phyloP scores from a whole-genome alignment of 352 stramenopile genomes.

The Phytopythium helicoides region DNA sequence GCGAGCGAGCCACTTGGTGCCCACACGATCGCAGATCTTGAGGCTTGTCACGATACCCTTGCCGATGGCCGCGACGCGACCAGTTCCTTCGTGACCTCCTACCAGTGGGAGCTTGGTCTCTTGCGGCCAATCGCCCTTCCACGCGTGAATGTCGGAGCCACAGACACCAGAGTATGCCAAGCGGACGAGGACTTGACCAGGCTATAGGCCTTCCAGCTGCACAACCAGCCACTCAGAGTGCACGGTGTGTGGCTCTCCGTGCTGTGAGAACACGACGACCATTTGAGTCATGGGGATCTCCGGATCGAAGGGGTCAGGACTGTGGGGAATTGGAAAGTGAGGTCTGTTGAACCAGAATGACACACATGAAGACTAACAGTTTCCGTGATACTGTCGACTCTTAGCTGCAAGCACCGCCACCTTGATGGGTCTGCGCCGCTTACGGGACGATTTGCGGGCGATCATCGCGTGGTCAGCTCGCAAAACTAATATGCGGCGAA shows the following conservation, averaged over 20 bases:
- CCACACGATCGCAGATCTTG: conserved; percentile 39
- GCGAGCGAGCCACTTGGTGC: conserved; percentile 47
- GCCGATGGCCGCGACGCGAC: conserved; percentile 41
- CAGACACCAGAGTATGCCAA: conserved; percentile 47
- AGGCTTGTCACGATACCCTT: conserved; percentile 31
- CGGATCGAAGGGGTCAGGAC: no score
- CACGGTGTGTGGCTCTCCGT: conserved; percentile 34
- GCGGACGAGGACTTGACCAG: conserved; percentile 41
- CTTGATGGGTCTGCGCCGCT: no score
- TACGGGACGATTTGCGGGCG: no score
- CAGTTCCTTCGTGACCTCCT: conserved; percentile 49
- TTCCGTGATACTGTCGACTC: no score
- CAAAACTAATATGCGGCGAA: no score
- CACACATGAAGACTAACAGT: no score
- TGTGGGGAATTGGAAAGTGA: no score
- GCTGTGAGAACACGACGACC: conserved; percentile 34
- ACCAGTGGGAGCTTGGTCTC: conserved; percentile 37
- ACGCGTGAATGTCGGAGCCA: conserved; percentile 42
- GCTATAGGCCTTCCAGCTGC: conserved; percentile 32
- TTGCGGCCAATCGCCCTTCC: conserved; percentile 23
- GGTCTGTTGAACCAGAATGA: no score
- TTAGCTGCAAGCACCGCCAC: no score
- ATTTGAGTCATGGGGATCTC: conserved; percentile 48
- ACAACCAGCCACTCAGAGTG: conserved; percentile 38
- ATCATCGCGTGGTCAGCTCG: no score